phyloP scores from a whole-genome alignment of 2,329 filamentous ascomycete genomes.

The Colletotrichum siamense region DNA sequence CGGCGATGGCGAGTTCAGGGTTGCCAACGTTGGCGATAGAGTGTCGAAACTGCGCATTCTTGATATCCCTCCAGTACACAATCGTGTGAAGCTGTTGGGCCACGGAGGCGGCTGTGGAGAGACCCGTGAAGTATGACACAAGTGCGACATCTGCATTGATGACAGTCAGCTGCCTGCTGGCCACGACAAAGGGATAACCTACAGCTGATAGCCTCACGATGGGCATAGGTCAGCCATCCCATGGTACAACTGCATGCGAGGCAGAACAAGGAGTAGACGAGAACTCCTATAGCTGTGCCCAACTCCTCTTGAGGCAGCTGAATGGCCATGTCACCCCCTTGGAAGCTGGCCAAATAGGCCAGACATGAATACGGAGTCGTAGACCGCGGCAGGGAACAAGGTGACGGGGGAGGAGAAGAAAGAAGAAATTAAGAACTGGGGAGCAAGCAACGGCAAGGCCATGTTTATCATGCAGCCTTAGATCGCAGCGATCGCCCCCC shows the following conservation, averaged over 20 bases:
- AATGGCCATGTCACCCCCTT: constrained; percentile 36
- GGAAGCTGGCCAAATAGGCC: neutral
- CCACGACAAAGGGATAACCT: constrained; percentile 25
- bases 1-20: constrained; percentile 47
- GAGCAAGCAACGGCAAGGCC: constrained; percentile 6
- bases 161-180: neutral
- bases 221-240: constrained; percentile 42
- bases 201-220: constrained; percentile 47
- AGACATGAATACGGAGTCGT: constrained; percentile 16
- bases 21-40: constrained; percentile 36
- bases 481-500: constrained; percentile 1
- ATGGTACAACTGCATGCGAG: constrained; percentile 35
- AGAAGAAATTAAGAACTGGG: constrained; percentile 13
- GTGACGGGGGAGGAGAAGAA: neutral
- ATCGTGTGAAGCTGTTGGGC: constrained; percentile 49
- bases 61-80: constrained; percentile 42
- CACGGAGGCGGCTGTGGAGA: constrained; percentile 43
- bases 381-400: constrained; percentile 6
- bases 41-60: constrained; percentile 42
- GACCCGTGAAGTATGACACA: constrained; percentile 38
- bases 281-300: constrained; percentile 35
- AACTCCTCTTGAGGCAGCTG: constrained; percentile 39
- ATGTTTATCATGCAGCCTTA: constrained; percentile 23
- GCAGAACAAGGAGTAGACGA: constrained; percentile 41
- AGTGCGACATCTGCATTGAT: constrained; percentile 43